Conservation (phyloP, 768 basidiomycete species). For the Mycena maculata region DNA sequence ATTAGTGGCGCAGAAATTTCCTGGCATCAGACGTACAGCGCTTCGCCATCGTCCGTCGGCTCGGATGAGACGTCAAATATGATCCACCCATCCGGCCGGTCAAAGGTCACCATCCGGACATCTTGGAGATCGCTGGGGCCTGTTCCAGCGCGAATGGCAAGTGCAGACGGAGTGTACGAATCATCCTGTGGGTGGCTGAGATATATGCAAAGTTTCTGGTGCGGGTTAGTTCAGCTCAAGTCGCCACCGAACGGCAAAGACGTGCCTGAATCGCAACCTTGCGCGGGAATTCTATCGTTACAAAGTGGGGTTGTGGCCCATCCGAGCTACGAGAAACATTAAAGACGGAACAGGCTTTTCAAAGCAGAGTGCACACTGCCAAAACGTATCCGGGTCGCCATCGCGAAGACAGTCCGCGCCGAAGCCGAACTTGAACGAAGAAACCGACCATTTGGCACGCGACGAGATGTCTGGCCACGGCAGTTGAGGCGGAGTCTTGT, state of each 20-base stretch:
- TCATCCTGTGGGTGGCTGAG: constrained; percentile 89
- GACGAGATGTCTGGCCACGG: constrained; percentile 89
- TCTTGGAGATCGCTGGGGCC: constrained; percentile 94
- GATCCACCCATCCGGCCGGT: constrained; percentile 96
- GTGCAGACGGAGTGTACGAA: constrained; percentile 94
- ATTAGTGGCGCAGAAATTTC: not conserved
- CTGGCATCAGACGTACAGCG: constrained; percentile 65
- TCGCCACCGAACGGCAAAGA: not conserved
- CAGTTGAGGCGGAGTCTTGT: constrained; percentile 61
- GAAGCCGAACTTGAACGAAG: constrained; percentile 96
- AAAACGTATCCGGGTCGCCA: constrained; percentile 91
- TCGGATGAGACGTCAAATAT: constrained; percentile 87
- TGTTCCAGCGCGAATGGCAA: constrained; percentile 93
- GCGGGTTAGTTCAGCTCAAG: not conserved
- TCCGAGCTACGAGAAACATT: constrained; percentile 69
- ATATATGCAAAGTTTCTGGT: constrained; percentile 87
- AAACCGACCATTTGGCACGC: constrained; percentile 95
- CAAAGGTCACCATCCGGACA: constrained; percentile 83
- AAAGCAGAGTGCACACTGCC: constrained; percentile 80
- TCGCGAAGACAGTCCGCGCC: constrained; percentile 93
- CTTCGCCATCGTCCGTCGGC: constrained; percentile 80
- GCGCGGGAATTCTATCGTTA: constrained; percentile 92
- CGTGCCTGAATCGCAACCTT: constrained; percentile 88
- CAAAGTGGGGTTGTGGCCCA: constrained; percentile 96
- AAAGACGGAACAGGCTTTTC: not conserved